Evolutionary conservation across 148 eudicot species (phyloP).

Genomic region (Silene uniflora): DNA sequence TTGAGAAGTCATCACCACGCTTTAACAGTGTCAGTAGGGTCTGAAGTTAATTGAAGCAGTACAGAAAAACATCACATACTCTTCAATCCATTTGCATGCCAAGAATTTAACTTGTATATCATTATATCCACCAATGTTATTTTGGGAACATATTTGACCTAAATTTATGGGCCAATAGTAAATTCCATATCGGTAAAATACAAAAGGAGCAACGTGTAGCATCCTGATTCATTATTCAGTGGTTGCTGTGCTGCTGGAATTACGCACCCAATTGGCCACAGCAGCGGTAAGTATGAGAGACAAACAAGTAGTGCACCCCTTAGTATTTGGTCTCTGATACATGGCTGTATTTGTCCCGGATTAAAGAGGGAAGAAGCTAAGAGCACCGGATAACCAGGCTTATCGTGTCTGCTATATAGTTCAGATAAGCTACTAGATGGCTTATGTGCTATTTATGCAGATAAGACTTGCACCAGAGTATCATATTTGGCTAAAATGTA

Average conservation of each 20-base stretch:
- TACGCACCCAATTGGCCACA: neutral
- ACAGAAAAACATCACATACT: too few relatives aligned
- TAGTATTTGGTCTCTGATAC: neutral
- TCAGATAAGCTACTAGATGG: neutral
- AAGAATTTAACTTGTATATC: neutral
- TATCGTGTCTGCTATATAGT: neutral
- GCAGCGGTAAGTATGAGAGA: neutral
- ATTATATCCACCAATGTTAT: neutral
- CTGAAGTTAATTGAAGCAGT: too few relatives aligned
- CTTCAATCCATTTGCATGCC: neutral
- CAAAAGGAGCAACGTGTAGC: neutral
- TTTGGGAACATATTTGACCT: neutral
- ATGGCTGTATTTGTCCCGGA: neutral
- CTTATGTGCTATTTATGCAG: neutral
- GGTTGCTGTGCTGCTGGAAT: neutral
- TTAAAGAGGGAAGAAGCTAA: neutral
- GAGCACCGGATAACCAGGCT: neutral
- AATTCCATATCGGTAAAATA: neutral
- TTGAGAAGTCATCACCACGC: too few relatives aligned
- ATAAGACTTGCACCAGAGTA: neutral
- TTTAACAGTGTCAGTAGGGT: too few relatives aligned
- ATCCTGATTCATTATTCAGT: neutral
- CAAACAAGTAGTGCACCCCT: neutral
- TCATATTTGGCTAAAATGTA: conserved; percentile 3
- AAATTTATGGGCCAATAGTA: neutral